These are phyloP conservation scores for Starmera quercuum DNA, from an alignment of 805 yeast genomes.

Conservation along the genomic window DNA sequence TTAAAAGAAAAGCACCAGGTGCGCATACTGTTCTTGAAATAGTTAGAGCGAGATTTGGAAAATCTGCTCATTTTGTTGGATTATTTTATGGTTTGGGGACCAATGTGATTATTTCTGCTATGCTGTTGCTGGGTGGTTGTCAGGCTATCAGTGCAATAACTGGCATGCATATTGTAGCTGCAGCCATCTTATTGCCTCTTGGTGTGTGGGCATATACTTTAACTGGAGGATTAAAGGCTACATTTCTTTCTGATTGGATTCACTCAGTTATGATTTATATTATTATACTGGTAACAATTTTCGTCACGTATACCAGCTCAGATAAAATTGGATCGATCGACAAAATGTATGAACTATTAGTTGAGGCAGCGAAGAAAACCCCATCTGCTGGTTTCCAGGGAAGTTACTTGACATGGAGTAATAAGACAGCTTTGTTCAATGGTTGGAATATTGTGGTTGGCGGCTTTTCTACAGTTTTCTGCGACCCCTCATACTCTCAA, in stretches of 20 bases:
- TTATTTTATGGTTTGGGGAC: slow-evolving; percentile 30
- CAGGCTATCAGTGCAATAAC: slow-evolving; percentile 31
- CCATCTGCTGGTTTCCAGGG: slow-evolving; percentile 24
- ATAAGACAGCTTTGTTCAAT: slow-evolving; percentile 17
- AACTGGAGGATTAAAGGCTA: slow-evolving; percentile 43
- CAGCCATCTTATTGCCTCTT: slow-evolving; percentile 35
- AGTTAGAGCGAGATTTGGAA: slow-evolving; percentile 29
- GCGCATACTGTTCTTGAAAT: slow-evolving; percentile 36
- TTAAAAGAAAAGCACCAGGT: slow-evolving; percentile 33
- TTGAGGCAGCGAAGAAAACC: slow-evolving; percentile 22
- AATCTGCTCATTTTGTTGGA: slow-evolving; percentile 26
- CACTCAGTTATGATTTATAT: slow-evolving; percentile 39
- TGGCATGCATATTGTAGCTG: slow-evolving; percentile 39
- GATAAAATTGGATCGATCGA: slow-evolving; percentile 35
- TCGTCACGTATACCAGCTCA: slow-evolving; percentile 28
- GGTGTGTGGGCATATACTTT: slow-evolving; percentile 42
- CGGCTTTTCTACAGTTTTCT: slow-evolving; percentile 25
- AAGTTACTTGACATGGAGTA: slow-evolving; percentile 21
- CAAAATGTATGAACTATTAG: slow-evolving; percentile 32
- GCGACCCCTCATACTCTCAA: slow-evolving; percentile 32
- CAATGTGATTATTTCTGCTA: slow-evolving; percentile 29
- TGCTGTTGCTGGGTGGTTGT: slow-evolving; percentile 36
- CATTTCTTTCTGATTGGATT: slow-evolving; percentile 44
- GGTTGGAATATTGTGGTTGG: slow-evolving; percentile 25
- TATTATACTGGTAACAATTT: slow-evolving; percentile 25